phyloP scores from a whole-genome alignment of 1,139 yeast species.

The Zygoascus hellenicus region DNA sequence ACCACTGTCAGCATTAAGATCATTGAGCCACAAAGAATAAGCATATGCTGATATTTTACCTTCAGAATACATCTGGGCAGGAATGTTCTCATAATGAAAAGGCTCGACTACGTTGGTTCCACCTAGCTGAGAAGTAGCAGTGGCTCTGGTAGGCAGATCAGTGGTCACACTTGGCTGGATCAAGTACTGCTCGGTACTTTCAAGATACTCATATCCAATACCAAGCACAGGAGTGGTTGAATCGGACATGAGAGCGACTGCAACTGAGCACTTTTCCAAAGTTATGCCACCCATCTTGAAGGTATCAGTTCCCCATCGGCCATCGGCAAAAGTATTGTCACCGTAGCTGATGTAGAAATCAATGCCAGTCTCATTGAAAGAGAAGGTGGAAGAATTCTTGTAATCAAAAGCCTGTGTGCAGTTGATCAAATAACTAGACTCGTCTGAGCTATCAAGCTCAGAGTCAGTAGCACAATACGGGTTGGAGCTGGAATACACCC shows the following conservation, averaged over 20 bases:
- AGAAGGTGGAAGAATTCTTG: slow-evolving; percentile 19
- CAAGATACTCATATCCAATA: slow-evolving; percentile 44
- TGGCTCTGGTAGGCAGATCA: slow-evolving; percentile 3
- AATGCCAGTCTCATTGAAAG: slow-evolving; percentile 19
- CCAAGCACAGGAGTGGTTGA: slow-evolving; percentile 50
- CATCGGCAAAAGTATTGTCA: slow-evolving; percentile 45
- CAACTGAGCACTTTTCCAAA: slow-evolving; percentile 40
- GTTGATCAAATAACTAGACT: neutral
- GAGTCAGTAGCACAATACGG: slow-evolving; percentile 25
- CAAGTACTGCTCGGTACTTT: slow-evolving; percentile 35
- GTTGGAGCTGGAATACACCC: slow-evolving; percentile 44
- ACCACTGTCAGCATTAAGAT: slow-evolving; percentile 39
- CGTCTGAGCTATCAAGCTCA: neutral
- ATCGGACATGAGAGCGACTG: slow-evolving; percentile 42
- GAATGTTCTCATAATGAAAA: slow-evolving; percentile 18
- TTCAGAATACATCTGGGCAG: slow-evolving; percentile 38
- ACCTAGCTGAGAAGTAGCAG: slow-evolving; percentile 1
- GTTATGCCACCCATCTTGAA: slow-evolving; percentile 37
- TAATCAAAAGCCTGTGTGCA: slow-evolving; percentile 17
- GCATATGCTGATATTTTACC: slow-evolving; percentile 45
- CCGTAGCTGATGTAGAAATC: slow-evolving; percentile 50
- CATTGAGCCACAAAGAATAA: slow-evolving; percentile 51
- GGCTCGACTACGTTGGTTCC: neutral
- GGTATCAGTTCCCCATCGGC: slow-evolving; percentile 47
- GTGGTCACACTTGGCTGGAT: slow-evolving; percentile 3